These are phyloP conservation scores for Phytophthora sp. DNA, from an alignment of 352 stramenopile genomes.

Conservation along the genomic window DNA sequence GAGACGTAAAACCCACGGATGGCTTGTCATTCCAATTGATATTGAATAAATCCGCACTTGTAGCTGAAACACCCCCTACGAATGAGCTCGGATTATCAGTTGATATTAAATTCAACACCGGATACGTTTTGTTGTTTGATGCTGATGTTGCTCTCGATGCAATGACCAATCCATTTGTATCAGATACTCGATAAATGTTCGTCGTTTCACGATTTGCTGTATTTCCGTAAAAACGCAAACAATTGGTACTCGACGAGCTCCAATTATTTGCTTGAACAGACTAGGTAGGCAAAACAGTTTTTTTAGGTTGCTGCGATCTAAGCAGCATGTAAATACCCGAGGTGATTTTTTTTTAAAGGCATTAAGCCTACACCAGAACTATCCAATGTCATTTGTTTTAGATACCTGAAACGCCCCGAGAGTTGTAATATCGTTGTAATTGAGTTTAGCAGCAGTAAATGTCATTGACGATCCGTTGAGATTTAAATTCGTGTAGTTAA, in stretches of 20 bases:
- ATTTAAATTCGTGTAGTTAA: too few relatives aligned
- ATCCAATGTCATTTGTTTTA: conserved; percentile 18
- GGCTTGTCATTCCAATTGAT: conserved; percentile 23
- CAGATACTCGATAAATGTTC: conserved; percentile 20
- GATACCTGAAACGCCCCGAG: conserved; percentile 9
- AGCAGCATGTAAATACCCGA: too few relatives aligned
- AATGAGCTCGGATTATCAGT: conserved; percentile 17
- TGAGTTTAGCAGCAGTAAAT: too few relatives aligned
- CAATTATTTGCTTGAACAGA: too few relatives aligned
- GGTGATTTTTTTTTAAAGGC: too few relatives aligned
- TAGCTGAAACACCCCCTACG: conserved; percentile 18
- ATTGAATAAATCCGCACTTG: conserved; percentile 13
- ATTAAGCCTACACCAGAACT: conserved; percentile 2
- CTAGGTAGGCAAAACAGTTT: too few relatives aligned
- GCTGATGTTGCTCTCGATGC: conserved; percentile 7
- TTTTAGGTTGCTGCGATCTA: too few relatives aligned
- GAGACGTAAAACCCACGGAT: conserved; percentile 14
- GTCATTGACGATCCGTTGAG: too few relatives aligned
- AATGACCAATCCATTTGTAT: conserved; percentile 20
- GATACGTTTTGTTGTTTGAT: conserved; percentile 17
- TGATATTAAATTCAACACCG: conserved; percentile 14
- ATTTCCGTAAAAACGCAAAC: conserved; percentile 6
- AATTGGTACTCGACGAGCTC: conserved; percentile 5
- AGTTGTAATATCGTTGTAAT: too few relatives aligned
- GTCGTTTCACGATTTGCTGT: conserved; percentile 11